Base-by-base conservation (phyloP, 345 rosid genomes). In the Salix exigua region DNA sequence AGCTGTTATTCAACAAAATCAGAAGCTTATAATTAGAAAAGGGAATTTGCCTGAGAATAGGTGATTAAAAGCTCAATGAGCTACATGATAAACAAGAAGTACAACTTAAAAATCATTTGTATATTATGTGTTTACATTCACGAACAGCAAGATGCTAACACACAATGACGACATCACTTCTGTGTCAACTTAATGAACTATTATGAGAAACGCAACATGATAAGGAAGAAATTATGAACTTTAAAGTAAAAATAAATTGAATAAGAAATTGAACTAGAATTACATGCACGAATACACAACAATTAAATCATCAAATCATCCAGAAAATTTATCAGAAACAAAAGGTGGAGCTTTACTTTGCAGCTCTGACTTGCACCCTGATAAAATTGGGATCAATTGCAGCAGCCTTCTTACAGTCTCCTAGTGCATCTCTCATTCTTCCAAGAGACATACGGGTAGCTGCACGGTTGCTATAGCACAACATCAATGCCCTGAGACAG, bases 391-490 rank as follows among this genome's bases (percentile, higher is more conserved):
- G 88, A 84, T 94, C 99, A 48, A 96, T 88, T 62, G 88, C 83
- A 74, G 91, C 86, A 78, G 97, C 97, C 89, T 80, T 85, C 84
- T 80, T 80, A 81, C 99, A 96, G 83, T 96, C 99, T 79, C 72
- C 77, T 40, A 94, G 80, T 64, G 99, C 99, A 84, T 92, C 97
- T 82, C 89, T 90, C 91, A 96, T 84, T 87, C 91, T 91, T 77
- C 97, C 97, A 76, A 91, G 86, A 80, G 94, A 91, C 90, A 94
- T 91, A 17, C 81, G 88, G 25, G 95, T 89, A 65, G 98, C 98
- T 63, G 99, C 98, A 74, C 95, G 97, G 86, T 96, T 96, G 87
- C 98, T 96, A 75, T 90, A 88, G 80, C 99, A 96, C 84, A 96
- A 78, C 98, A 92, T 89, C 87, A 91, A 80, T 50, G 92, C 98